Evolutionary conservation across 2,329 filamentous ascomycete species (phyloP).

Genomic region (Macrophomina tecta): DNA sequence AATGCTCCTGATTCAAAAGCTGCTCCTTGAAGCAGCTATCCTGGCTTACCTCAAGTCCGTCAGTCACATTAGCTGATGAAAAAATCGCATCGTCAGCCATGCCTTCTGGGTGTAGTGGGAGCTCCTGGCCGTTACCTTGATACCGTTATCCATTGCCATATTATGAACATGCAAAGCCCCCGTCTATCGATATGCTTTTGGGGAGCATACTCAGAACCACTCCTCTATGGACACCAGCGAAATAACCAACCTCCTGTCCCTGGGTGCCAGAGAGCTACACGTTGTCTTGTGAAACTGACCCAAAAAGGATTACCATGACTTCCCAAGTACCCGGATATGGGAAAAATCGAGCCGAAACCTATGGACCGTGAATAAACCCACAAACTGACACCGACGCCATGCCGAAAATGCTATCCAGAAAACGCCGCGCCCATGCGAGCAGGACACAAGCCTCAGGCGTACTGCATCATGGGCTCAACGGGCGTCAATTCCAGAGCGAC

Average conservation of each 20-base stretch:
- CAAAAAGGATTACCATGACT: too few relatives aligned
- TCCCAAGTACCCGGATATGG: too few relatives aligned
- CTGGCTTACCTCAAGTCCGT: too few relatives aligned
- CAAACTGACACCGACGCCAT: neutral
- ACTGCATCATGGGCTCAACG: constrained; percentile 17
- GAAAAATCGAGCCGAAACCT: too few relatives aligned
- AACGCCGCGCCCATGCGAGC: constrained; percentile 10
- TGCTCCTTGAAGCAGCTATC: too few relatives aligned
- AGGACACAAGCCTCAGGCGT: neutral
- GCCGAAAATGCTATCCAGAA: neutral
- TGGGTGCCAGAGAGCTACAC: too few relatives aligned
- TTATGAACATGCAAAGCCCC: neutral
- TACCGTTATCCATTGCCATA: neutral
- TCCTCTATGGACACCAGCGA: neutral
- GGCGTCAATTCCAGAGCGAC: constrained; percentile 26
- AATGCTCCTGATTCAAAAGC: too few relatives aligned
- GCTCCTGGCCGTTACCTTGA: neutral
- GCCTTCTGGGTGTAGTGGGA: neutral
- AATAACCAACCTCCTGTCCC: neutral
- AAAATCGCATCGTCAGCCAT: too few relatives aligned
- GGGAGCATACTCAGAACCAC: neutral
- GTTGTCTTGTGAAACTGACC: too few relatives aligned
- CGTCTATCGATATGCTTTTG: neutral
- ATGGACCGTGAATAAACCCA: neutral
- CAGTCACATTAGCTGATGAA: too few relatives aligned